phyloP scores from a whole-genome alignment of 164 flowering plant species.

The Macadamia tetraphylla region DNA sequence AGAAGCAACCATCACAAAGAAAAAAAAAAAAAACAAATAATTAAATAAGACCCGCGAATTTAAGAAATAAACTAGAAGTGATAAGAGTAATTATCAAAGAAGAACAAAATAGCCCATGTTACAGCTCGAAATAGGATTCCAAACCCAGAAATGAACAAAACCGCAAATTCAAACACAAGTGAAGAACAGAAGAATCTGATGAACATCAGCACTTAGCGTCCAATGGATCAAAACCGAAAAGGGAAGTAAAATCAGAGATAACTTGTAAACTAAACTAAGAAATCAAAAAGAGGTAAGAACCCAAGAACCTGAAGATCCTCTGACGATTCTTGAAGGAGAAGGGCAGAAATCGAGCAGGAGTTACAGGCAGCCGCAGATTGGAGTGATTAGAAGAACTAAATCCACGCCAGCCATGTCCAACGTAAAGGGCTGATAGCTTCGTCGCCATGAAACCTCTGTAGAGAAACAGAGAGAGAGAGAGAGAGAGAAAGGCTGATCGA shows the following conservation, averaged over 20 bases:
- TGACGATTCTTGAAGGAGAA: conserved; percentile 53
- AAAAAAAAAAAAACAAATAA: too few species aligned
- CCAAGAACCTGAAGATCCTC: conserved; percentile 43
- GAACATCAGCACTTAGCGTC: neutral
- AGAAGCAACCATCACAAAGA: too few species aligned
- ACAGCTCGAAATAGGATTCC: neutral
- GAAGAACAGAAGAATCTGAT: neutral
- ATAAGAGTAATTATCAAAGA: too few species aligned
- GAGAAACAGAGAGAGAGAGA: too few species aligned
- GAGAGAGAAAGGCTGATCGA: neutral
- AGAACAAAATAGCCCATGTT: too few species aligned
- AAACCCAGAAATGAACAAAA: neutral
- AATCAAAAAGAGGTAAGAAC: neutral
- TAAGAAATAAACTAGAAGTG: too few species aligned
- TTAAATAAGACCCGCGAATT: too few species aligned
- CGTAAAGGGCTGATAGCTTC: conserved; percentile 32
- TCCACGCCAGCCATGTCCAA: conserved; percentile 29
- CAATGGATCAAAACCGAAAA: neutral
- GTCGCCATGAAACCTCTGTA: conserved; percentile 32
- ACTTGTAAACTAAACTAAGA: too few species aligned
- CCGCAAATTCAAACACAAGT: too few species aligned
- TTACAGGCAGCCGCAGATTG: conserved; percentile 16
- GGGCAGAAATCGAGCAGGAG: conserved; percentile 29
- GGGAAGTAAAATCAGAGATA: neutral
- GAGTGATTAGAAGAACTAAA: conserved; percentile 13